These are phyloP conservation scores for Hyphopichia khmerensis DNA, from an alignment of 1,139 yeast genomes.

Conservation along the genomic window DNA sequence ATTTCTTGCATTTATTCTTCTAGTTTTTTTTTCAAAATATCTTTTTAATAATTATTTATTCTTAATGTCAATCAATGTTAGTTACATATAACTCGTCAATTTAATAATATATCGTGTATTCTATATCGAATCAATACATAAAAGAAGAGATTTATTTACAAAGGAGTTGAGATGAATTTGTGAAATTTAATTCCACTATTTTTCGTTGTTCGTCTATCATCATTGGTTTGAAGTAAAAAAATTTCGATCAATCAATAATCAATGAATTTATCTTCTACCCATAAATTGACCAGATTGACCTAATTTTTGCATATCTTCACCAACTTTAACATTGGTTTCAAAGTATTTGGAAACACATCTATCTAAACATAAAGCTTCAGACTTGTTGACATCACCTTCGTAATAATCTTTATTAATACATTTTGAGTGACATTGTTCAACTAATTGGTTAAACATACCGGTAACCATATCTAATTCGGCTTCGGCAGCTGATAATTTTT, in stretches of 20 bases:
- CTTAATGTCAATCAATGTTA: not conserved
- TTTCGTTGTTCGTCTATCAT: too few relatives aligned
- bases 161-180: not conserved
- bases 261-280: conserved; percentile 39
- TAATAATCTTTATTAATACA: conserved; percentile 69
- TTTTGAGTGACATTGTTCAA: conserved; percentile 84
- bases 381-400: conserved; percentile 79
- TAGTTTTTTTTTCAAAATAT: not conserved
- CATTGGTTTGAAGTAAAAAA: not conserved
- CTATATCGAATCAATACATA: not conserved
- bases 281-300: conserved; percentile 58
- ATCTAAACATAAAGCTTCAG: conserved; percentile 89
- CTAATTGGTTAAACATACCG: conserved; percentile 89
- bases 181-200: too few relatives aligned
- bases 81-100: too few relatives aligned
- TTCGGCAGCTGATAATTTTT: conserved; percentile 71
- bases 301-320: conserved; percentile 81
- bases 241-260: not conserved
- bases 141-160: not conserved
- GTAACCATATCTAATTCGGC: conserved; percentile 97
- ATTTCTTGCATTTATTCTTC: not conserved
- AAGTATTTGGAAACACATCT: conserved; percentile 97
- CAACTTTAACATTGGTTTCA: conserved; percentile 94
- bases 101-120: not conserved
- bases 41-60: not conserved